Evolutionary conservation across 306 rosid genomes (phyloP).

Genomic region (Luffa acutangula): DNA sequence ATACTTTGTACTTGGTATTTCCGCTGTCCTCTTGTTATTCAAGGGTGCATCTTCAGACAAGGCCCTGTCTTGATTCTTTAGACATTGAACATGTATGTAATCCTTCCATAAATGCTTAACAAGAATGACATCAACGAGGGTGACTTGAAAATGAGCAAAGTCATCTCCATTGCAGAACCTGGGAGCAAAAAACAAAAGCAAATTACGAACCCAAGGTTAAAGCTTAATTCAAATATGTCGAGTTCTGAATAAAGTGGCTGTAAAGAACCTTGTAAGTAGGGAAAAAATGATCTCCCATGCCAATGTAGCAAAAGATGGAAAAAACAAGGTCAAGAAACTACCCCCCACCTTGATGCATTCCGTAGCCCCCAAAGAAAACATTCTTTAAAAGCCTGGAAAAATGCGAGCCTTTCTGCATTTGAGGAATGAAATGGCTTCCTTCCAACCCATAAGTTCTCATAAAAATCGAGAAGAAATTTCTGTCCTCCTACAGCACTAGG

Average conservation of each 20-base stretch:
- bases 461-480: conserved; percentile 62
- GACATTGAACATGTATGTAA: conserved; percentile 30
- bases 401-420: conserved; percentile 43
- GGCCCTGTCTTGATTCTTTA: conserved; percentile 31
- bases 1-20: conserved; percentile 26
- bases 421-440: conserved; percentile 38
- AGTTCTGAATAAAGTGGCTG: conserved; percentile 1
- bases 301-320: neutral
- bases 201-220: conserved; percentile 5
- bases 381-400: conserved; percentile 72
- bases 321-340: conserved; percentile 9
- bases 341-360: conserved; percentile 83
- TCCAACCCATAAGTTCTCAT: conserved; percentile 78
- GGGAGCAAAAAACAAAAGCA: conserved; percentile 22
- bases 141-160: conserved; percentile 40
- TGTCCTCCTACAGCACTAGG: conserved; percentile 55
- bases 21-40: conserved; percentile 27
- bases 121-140: conserved; percentile 48
- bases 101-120: conserved; percentile 70
- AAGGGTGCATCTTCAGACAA: conserved; percentile 27
- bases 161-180: conserved; percentile 56
- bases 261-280: neutral
- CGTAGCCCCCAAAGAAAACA: conserved; percentile 76
- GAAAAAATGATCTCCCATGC: neutral
- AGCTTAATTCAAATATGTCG: neutral